Evolutionary conservation across 345 rosid species (phyloP).

Genomic region (Cochlearia excelsa): DNA sequence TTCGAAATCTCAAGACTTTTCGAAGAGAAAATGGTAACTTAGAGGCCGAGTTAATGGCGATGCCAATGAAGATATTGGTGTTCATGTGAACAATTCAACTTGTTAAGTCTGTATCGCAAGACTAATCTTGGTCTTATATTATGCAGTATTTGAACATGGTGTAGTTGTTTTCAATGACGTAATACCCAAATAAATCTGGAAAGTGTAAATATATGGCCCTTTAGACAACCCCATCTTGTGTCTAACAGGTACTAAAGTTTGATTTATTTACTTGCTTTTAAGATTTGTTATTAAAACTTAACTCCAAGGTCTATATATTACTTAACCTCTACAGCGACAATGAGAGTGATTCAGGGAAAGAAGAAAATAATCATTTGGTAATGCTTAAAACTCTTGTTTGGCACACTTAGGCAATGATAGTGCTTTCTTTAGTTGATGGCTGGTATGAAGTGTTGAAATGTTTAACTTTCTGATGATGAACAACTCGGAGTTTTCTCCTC

Average conservation of each 20-base stretch:
- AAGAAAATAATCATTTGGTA: conserved; percentile 95
- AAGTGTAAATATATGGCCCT: conserved; percentile 99
- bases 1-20: conserved; percentile 72
- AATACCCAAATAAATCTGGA: conserved; percentile 87
- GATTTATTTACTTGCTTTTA: conserved; percentile 2
- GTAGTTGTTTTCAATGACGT: conserved; percentile 90
- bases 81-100: conserved; percentile 58
- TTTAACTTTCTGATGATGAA: no score
- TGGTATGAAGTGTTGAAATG: no score
- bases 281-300: not conserved
- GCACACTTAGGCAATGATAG: conserved; percentile 5
- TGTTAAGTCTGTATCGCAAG: conserved; percentile 4
- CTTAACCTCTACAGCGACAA: conserved; percentile 58
- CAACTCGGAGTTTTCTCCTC: no score
- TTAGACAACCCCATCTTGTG: conserved; percentile 93
- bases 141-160: conserved; percentile 55
- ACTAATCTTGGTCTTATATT: conserved; percentile 8
- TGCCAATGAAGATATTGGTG: conserved; percentile 82
- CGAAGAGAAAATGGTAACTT: conserved; percentile 75
- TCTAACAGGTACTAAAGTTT: conserved; percentile 63
- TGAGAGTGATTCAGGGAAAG: conserved; percentile 71
- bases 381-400: conserved; percentile 20
- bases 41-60: conserved; percentile 74
- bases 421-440: conserved; percentile 3
- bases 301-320: conserved; percentile 23